phyloP scores from a whole-genome alignment of 129 eudicot genomes.

The Lonicera japonica region DNA sequence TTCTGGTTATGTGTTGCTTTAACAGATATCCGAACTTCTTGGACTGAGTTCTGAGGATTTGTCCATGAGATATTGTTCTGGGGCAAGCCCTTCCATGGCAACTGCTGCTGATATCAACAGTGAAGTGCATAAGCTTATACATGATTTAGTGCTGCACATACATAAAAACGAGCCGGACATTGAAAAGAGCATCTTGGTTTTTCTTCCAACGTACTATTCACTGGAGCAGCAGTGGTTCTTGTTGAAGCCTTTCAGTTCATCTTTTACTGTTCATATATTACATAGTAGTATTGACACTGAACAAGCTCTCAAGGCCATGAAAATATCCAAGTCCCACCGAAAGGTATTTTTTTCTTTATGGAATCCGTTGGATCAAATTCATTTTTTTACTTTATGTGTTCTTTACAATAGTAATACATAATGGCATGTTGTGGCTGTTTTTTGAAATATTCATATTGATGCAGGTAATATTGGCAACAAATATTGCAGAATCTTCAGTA shows the following conservation, averaged over 20 bases:
- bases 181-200: conserved; percentile 87
- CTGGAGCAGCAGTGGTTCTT: conserved; percentile 83
- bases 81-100: conserved; percentile 48
- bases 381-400: background rate
- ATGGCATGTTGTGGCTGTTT: background rate
- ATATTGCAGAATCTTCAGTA: conserved; percentile 96
- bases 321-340: conserved; percentile 69
- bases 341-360: conserved; percentile 43
- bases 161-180: conserved; percentile 84
- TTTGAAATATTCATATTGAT: conserved; percentile 12
- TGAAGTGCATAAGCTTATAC: conserved; percentile 73
- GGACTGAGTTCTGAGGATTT: conserved; percentile 42
- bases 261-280: conserved; percentile 74
- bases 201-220: conserved; percentile 83
- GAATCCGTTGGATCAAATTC: background rate
- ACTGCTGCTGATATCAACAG: conserved; percentile 43
- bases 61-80: conserved; percentile 57
- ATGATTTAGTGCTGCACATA: conserved; percentile 69
- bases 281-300: conserved; percentile 92
- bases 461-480: conserved; percentile 94
- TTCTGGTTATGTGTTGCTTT: background rate
- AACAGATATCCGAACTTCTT: conserved; percentile 72
- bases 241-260: conserved; percentile 48
- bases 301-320: conserved; percentile 89
- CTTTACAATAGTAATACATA: background rate